Evolutionary conservation across 176 grass and related monocot genomes (phyloP), one percentile per base, ranked within the genome.

Genomic region (Phoenix roebelenii): DNA sequence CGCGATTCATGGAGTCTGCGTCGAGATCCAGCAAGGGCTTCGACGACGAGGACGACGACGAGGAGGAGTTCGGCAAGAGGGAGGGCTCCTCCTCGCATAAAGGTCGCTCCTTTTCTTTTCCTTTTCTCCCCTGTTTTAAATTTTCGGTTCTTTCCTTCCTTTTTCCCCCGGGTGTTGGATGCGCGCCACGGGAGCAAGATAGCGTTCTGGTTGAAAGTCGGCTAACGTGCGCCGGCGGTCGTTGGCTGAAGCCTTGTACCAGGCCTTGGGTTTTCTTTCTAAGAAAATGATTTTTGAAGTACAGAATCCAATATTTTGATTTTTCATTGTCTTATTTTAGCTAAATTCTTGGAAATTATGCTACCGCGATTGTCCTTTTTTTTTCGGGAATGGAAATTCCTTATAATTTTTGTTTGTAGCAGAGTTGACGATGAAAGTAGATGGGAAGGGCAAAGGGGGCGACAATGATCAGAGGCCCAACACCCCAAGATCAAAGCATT

Each of bases 401-500:
- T 60, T 52, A 64, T 77, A 3, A 65, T 48, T 14, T 74, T 19
- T 55, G 18, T 72, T 14, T 18, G 1, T 78, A 54, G 30, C 73
- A 76, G 78, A 82, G 4, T 70, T 89, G 64, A 58, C 68, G 1
- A 64, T 76, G 54, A 85, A 66, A 58, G 23, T 84, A 57, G 87
- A 97, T 30, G 76, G 76, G 18, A 91, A 88, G 76, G 87, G 78
- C 78, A 88, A 81, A 0, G 84, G 82, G 63, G 81, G 83, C 3
- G 92, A 87, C 58, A 83, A 51, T 0, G 92, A 91, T 82, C 87
- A 91, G 65, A 76, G 64, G 55, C 88, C 94, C 15, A 74, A 75
- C 68, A 93, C 88, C 0, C 94, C 94, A 32, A 81, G 82, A 74
- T 98, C 88, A 10, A 98, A 98, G 77, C 94, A 98, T 68, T 98